Evolutionary conservation across 768 basidiomycete species (phyloP), one percentile per base, ranked within the genome.

Genomic region (Sarcodon sp.): DNA sequence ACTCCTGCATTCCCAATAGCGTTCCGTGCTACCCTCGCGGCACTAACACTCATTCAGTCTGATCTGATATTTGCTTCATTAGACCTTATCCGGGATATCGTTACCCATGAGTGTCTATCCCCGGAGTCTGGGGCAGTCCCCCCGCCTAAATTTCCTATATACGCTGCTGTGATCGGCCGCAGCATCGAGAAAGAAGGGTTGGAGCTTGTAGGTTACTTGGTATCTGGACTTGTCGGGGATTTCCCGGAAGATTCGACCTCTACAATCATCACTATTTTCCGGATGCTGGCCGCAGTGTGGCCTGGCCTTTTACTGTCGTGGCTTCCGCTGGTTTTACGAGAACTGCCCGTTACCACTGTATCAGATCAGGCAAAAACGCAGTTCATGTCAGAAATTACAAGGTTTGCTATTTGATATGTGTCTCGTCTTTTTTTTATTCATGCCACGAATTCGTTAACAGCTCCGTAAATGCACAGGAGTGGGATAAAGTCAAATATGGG

Each of bases 171-270:
- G 37, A 86, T 91, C 55, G 71, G 70, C 31, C 63, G 62, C 3
- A 73, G 77, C 34, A 62, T 92, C 43, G 71, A 77, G 47, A 79
- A 80, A 52, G 80, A 87, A 60, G 90, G 91, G 3, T 73, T 75
- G 47, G 75, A 77, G 55, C 70, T 98, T 12, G 60, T 87, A 12
- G 73, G 74, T 11, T 77, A 77, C 53, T 61, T 91, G 31, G 67
- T 98, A 46, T 66, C 72, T 15, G 94, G 96, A 3, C 69, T 97
- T 27, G 79, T 88, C 4, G 80, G 84, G 16, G 83, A 86, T 51
- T 98, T 93, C 61, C 88, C 89, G 3, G 90, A 90, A 59, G 94
- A 97, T 50, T 75, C 81, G 3, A 70, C 79, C 6, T 72, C 84
- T 7, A 61, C 69, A 34, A 81, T 93, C 41, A 78, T 89, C 48